Evolutionary conservation across 176 grass and related monocot species (phyloP), one percentile per base, ranked within the genome.

Genomic region (Guadua angustifolia): DNA sequence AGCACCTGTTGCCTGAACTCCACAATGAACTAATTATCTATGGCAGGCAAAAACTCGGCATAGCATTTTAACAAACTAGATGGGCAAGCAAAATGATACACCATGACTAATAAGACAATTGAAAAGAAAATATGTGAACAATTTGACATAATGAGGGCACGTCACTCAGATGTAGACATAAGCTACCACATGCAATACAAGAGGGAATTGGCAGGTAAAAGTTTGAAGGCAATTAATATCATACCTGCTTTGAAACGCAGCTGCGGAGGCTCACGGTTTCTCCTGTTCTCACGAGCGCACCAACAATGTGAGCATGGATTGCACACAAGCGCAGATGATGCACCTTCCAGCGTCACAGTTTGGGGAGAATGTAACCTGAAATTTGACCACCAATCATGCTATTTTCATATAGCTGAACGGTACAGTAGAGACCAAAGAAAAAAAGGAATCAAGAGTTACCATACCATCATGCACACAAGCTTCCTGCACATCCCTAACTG

Each of bases 391-490:
- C 15, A 19, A 21, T 18, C 14, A 40, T 60, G 10, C 47, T 65
- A 19, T 75, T 9, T 24, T 39, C 29, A 51, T 36, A 77, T 33
- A 47, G 19, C 18, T 9, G 19, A 65, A n/a, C 18, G 22, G 19
- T 66, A 12, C 5, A 29, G 61, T 36, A 66, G 73, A 84, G 15
- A 39, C 29, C 6, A 33, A 0, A 43, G 57, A 33, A 7, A 24
- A 21, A 14, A 0, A 67, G 46, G 8, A 3, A 58, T 18, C 3
- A 10, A 38, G 17, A 66, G 6, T 11, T 47, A 3, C 0, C 0
- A 5, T 90, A 87, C 92, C 87, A 79, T 90, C 93, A 83, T 90
- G 91, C 0, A 88, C 93, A 29, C 93, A 92, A 53, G 92, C 92
- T 61, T 94, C 92, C 62, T 92, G 93, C 55, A 92, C 84, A 53